Conservation (phyloP, 768 basidiomycete genomes). For the Agaricus sinodeliciosus region DNA sequence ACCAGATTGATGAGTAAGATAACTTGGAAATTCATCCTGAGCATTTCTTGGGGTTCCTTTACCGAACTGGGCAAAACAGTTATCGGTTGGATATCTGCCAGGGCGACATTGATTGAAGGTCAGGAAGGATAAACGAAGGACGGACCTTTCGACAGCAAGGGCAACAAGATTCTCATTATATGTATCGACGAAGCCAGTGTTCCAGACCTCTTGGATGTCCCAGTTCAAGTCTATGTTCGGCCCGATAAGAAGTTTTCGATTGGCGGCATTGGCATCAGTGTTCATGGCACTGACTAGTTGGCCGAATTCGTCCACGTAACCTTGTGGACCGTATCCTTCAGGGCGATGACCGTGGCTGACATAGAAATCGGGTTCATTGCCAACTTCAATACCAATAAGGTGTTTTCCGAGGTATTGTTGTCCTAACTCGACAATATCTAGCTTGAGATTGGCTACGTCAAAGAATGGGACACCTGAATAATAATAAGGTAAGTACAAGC, state of each 20-base stretch:
- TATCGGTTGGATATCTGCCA: constrained; percentile 52
- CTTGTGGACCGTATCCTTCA: constrained; percentile 28
- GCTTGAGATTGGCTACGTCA: constrained; percentile 46
- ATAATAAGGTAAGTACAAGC: background rate
- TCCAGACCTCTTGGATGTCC: constrained; percentile 46
- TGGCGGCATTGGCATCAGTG: constrained; percentile 26
- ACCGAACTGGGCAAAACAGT: constrained; percentile 49
- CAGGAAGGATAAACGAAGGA: constrained; percentile 13
- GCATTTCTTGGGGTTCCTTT: constrained; percentile 34
- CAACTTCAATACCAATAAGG: constrained; percentile 64
- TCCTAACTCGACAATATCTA: constrained; percentile 53
- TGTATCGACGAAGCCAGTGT: constrained; percentile 44
- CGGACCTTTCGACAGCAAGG: constrained; percentile 55
- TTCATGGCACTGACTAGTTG: constrained; percentile 37
- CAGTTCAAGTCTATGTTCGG: constrained; percentile 50
- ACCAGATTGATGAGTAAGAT: constrained; percentile 56
- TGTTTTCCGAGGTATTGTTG: constrained; percentile 62
- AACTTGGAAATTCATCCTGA: constrained; percentile 47
- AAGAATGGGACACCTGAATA: constrained; percentile 60
- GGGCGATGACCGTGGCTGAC: constrained; percentile 33
- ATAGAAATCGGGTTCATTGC: constrained; percentile 63
- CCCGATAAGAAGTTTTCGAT: constrained; percentile 47
- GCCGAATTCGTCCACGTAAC: constrained; percentile 54
- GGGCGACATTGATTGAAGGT: constrained; percentile 25
- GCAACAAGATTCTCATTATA: constrained; percentile 33